Base-by-base conservation (phyloP, 83 land plant genomes). In the Thuja plicata region DNA sequence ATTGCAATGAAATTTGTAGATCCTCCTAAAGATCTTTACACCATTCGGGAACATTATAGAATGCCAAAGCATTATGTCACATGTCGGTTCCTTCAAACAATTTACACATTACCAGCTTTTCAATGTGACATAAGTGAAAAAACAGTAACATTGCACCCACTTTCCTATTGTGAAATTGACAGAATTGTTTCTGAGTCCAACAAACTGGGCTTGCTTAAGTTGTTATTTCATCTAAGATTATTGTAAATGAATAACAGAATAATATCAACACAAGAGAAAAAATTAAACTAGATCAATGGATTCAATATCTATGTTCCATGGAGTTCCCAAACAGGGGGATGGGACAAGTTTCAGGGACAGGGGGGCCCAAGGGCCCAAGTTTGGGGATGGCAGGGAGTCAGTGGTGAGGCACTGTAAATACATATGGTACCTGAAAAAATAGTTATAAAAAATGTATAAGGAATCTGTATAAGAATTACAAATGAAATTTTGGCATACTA, bases 41-140 rank as follows among this genome's bases (percentile, higher is more conserved):
- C 48, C n/a, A 32, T 9, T 82, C 11, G 9, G 5, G 34, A 82
- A 45, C 30, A 82, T 46, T n/a, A 27, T 45, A 46, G 30, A 27
- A 82, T 21, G 8, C 35, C 19, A 45, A 48, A 48, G 32, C 34
- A 27, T 45, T 9, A 27, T n/a, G 11, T 45, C 85, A 13, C 30
- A 46, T 46, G 52, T 5, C 55, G 48, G 15, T 34, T 83, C 85
- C 35, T 46, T 83, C 2, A 83, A 30, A n/a, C 2, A 83, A 83
- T 46, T 12, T 17, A 48, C 48, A 21, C 85, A 83, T 83, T 83
- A 83, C 85, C 35, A 80, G 17, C 7, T 83, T 83, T 83, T 83
- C 54, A 27, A 48, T 43, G 2, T 45, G 30, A 45, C 30, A n/a
- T 46, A n/a, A 83, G 8, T 5, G 55, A 0, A 46, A 83, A 83